A percentile compares a stretch with the other conserved stretches of the same genome.
These are phyloP conservation scores for Stachybotrys echinatus DNA, from an alignment of 2,329 filamentous ascomycete genomes.

Conservation along the genomic window DNA sequence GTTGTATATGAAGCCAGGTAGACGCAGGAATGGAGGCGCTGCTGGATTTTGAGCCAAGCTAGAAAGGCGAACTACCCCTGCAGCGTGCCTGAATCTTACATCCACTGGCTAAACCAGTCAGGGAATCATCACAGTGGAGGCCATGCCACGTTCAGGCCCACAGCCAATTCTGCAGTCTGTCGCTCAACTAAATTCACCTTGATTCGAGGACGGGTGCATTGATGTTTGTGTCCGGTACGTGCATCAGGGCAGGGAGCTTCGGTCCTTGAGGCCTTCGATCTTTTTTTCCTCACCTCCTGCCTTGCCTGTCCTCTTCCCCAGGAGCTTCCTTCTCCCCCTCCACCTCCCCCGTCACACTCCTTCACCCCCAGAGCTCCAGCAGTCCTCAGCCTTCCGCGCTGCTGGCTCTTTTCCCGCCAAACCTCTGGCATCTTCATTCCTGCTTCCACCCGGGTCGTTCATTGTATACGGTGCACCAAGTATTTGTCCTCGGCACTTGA, in stretches of 20 bases:
- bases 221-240: neutral
- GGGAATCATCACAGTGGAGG: neutral
- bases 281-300: neutral
- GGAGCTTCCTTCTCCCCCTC: neutral
- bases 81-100: neutral
- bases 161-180: neutral
- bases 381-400: constrained; percentile 2
- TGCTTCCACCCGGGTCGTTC: neutral
- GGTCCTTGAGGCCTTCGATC: neutral
- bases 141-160: neutral
- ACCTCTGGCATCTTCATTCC: neutral
- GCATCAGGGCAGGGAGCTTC: neutral
- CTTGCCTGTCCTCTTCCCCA: neutral
- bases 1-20: no score
- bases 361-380: neutral
- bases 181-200: neutral
- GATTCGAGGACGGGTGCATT: neutral
- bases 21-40: neutral
- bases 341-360: neutral
- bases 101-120: neutral
- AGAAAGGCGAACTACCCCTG: neutral
- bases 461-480: neutral
- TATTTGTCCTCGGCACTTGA: no score
- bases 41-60: no score
- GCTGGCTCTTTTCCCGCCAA: neutral